phyloP scores from a whole-genome alignment of 225 moss, liverwort and hornwort species.

The Anthoceros angustus region DNA sequence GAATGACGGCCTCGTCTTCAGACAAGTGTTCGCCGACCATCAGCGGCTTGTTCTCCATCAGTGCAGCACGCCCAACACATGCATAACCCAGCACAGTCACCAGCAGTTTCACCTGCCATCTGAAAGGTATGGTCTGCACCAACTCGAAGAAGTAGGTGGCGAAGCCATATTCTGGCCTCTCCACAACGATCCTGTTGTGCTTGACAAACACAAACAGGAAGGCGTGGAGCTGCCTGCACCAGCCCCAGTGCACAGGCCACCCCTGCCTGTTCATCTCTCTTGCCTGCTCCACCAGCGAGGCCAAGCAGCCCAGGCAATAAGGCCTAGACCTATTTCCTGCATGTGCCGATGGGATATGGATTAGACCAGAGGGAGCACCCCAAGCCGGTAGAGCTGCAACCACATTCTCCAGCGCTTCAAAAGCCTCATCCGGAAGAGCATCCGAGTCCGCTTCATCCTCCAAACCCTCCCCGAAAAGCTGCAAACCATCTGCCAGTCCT shows the following conservation, averaged over 20 bases:
- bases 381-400: conserved; percentile 30
- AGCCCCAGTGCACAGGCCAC: conserved; percentile 60
- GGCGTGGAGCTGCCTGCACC: conserved; percentile 40
- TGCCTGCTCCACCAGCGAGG: conserved; percentile 51
- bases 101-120: conserved; percentile 52
- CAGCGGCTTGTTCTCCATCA: conserved; percentile 39
- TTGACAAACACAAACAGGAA: conserved; percentile 52
- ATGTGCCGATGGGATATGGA: neutral
- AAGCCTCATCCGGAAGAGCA: conserved; percentile 16
- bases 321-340: neutral
- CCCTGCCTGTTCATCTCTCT: conserved; percentile 33
- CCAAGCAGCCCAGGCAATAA: conserved; percentile 47
- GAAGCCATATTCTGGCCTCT: conserved; percentile 60
- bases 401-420: conserved; percentile 39
- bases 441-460: conserved; percentile 15
- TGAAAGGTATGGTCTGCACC: conserved; percentile 35
- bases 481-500: conserved; percentile 43
- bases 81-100: conserved; percentile 49
- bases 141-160: conserved; percentile 61
- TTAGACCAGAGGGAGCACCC: neutral
- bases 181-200: conserved; percentile 57
- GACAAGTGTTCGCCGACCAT: conserved; percentile 39
- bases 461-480: conserved; percentile 30
- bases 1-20: conserved; percentile 28
- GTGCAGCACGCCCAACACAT: conserved; percentile 41